A percentile compares a stretch with the other conserved stretches of the same genome.
These are phyloP conservation scores for Parsonsia alboflavescens DNA, from an alignment of 257 asterid species.

Conservation along the genomic window DNA sequence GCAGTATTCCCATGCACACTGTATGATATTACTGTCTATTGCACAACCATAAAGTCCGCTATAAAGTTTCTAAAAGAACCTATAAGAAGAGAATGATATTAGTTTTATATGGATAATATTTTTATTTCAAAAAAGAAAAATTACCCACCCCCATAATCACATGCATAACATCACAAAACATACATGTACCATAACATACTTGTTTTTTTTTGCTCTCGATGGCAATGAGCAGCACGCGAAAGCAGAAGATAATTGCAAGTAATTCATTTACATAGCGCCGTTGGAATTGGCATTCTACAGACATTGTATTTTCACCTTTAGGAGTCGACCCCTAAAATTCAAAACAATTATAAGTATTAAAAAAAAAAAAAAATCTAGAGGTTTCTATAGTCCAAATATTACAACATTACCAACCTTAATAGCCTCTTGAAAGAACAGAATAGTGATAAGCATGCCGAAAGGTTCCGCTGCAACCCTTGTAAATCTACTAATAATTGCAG, in stretches of 20 bases:
- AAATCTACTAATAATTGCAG: conserved; percentile 65
- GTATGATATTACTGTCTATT: conserved; percentile 75
- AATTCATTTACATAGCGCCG: conserved; percentile 87
- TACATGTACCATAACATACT: conserved; percentile 45
- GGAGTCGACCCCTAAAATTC: conserved; percentile 70
- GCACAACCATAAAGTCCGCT: conserved; percentile 82
- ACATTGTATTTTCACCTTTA: conserved; percentile 44
- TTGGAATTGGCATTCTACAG: conserved; percentile 53
- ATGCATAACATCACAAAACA: conserved; percentile 4
- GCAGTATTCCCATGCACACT: conserved; percentile 54
- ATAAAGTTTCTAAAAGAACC: conserved; percentile 69
- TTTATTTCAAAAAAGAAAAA: no score
- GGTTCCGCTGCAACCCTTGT: conserved; percentile 92
- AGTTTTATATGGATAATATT: not conserved
- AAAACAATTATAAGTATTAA: conserved; percentile 6
- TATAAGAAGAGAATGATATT: conserved; percentile 13
- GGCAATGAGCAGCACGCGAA: conserved; percentile 68
- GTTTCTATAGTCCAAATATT: not conserved
- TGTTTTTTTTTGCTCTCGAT: conserved; percentile 73
- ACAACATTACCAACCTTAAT: conserved; percentile 46
- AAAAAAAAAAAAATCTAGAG: no score
- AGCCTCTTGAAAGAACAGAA: conserved; percentile 87
- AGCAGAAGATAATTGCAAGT: conserved; percentile 65
- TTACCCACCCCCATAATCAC: not conserved
- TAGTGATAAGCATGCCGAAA: conserved; percentile 84